Base-by-base conservation (phyloP, 1,284 basidiomycete species). In the Sanguinoderma infundibulare region DNA sequence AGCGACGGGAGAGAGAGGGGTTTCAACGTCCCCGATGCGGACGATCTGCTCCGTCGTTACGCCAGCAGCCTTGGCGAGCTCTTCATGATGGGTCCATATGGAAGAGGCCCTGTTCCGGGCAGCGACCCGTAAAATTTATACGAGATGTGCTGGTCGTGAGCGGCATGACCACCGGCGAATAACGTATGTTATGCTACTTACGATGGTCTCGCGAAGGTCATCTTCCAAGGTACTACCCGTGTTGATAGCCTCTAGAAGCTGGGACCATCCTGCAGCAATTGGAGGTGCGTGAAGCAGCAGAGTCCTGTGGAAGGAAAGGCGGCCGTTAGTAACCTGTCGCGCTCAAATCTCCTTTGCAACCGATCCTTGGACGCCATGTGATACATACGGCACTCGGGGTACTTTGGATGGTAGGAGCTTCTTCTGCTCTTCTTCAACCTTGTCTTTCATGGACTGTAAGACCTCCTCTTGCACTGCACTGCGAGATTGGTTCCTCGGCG, bases 351-450 rank as follows among this genome's bases (percentile, higher is more conserved):
- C 50, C 32, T 52, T 24, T 15, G 50, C 50, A 14, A 52, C 12
- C 22, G 32, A 30, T 8, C 46, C 28, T 1, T 24, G 28, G 17
- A 47, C 28, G 17, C 30, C 46, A 17, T 47, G 28, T n/a, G 26
- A 17, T 12, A 47, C 4, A 20, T 32, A 47, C 1, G 46, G 46
- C 7, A 47, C 46, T 32, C 26, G 26, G 26, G 46, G 46, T 28
- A 47, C 30, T 17, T n/a, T n/a, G n/a, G n/a, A n/a, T n/a, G n/a
- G n/a, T n/a, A n/a, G 96, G 35, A 99, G 77, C 60, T 96, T 91
- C 50, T 83, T 80, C 76, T 99, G 98, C 77, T 99, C 96, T 55
- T 93, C 90, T 59, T 90, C 87, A 63, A 98, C 88, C 72, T 87
- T 91, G 57, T 83, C 87, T 50, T 75, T 83, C 67, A 79, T 89